These are phyloP conservation scores for Aspergillus aculeatus DNA, from an alignment of 2,329 filamentous ascomycete species.

Conservation along the genomic window DNA sequence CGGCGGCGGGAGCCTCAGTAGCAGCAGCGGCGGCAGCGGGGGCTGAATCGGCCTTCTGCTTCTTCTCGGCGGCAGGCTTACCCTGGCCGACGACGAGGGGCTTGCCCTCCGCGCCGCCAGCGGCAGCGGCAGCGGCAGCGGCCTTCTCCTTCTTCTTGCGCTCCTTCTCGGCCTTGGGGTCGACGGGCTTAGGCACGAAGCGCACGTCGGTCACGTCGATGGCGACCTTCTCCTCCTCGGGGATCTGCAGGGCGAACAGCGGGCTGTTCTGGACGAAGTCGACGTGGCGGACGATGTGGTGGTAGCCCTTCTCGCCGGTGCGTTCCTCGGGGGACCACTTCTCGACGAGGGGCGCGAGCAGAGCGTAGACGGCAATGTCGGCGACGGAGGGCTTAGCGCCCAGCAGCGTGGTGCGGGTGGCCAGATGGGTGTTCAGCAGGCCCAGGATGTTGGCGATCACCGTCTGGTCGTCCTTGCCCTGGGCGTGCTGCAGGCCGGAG, in stretches of 20 bases:
- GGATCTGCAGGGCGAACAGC: slow-evolving; percentile 66
- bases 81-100: slow-evolving; percentile 40
- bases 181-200: slow-evolving; percentile 83
- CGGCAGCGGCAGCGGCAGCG: slow-evolving; percentile 36
- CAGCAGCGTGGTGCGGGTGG: slow-evolving; percentile 82
- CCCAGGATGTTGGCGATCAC: slow-evolving; percentile 66
- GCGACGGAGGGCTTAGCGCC: slow-evolving; percentile 86
- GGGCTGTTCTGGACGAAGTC: slow-evolving; percentile 93
- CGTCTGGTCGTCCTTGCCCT: slow-evolving; percentile 51
- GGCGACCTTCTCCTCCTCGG: slow-evolving; percentile 70
- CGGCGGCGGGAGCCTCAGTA: slow-evolving; percentile 49
- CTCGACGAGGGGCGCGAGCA: slow-evolving; percentile 72
- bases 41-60: slow-evolving; percentile 43
- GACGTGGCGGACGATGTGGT: slow-evolving; percentile 85
- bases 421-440: slow-evolving; percentile 81
- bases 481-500: slow-evolving; percentile 62
- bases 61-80: slow-evolving; percentile 48
- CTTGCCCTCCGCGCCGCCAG: slow-evolving; percentile 31
- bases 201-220: slow-evolving; percentile 78
- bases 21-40: slow-evolving; percentile 55
- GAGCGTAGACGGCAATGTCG: slow-evolving; percentile 78
- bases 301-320: slow-evolving; percentile 83
- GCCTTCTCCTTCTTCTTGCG: slow-evolving; percentile 92
- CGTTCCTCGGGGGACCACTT: slow-evolving; percentile 81
- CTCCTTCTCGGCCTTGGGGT: slow-evolving; percentile 95